Base-by-base conservation (phyloP, 306 rosid genomes). In the Cucurbita maxima region DNA sequence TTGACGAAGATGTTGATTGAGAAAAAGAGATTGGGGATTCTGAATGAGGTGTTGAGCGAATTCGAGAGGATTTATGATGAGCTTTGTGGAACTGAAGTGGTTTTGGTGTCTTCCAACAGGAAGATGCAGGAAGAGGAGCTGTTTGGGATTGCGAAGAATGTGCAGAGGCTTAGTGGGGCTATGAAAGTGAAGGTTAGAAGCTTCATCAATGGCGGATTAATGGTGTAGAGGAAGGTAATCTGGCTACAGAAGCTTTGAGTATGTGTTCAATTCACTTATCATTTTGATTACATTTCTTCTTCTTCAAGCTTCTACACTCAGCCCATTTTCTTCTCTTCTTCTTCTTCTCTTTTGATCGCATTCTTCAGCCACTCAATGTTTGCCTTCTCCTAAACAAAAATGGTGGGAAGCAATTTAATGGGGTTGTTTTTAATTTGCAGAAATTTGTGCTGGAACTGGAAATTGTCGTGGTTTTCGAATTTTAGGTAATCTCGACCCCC, bases 1-100 rank as follows among this genome's bases (percentile, higher is more conserved):
- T 51, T 92, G 80, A 79, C 88, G 77, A 87, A 86, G 83, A 81
- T 92, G 87, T 60, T 92, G 79, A 43, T 81, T 34, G 84, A 78
- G 84, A 92, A 83, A 82, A 79, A 79, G 14, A 90, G 77, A 64
- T 13, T 80, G 69, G 86, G 83, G 16, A 79, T 88, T 73, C 71
- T 88, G 69, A 67, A 56, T 40, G 54, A 84, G 45, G 86, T 88
- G 64, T 81, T 88, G 84, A 83, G 82, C 71, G 96, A 88, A 74
- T 88, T 90, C 43, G 81, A 73, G 83, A 88, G 96, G 86, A 85
- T 92, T 34, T 90, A 88, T 20, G 90, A 77, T 30, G 85, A 87
- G 55, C 57, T 90, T 41, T 85, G 79, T 75, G 87, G 92, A 37
- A 82, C 88, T 19, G 86, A 82, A 72, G 81, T 84, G 73, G 91